These are phyloP conservation scores for Peribolospora baueri DNA, from an alignment of 768 basidiomycete species.

Conservation along the genomic window DNA sequence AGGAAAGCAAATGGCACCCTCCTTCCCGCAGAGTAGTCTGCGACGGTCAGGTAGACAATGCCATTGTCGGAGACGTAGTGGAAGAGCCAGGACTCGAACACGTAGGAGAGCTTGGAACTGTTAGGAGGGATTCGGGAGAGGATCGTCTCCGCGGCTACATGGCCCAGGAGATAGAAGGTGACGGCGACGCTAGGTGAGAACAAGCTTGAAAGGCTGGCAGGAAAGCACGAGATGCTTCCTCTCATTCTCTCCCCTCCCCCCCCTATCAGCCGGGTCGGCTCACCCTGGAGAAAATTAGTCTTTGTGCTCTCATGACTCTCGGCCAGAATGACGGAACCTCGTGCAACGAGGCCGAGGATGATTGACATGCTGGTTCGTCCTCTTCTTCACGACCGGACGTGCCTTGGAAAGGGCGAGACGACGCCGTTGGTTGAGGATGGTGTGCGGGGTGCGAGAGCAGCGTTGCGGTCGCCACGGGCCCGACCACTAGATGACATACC, in stretches of 20 bases:
- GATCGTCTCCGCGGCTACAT: conserved; percentile 56
- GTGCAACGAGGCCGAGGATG: not conserved
- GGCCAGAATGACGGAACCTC: not conserved
- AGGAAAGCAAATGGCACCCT: conserved; percentile 89
- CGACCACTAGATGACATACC: no score
- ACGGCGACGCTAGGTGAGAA: not conserved
- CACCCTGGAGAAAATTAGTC: not conserved
- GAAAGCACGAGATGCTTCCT: conserved; percentile 58
- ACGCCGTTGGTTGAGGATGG: no score
- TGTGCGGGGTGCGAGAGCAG: no score
- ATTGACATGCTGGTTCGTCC: no score
- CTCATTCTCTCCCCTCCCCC: conserved; percentile 36
- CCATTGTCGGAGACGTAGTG: conserved; percentile 25
- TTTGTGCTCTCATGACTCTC: not conserved
- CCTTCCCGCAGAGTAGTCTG: conserved; percentile 72
- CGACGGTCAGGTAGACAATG: conserved; percentile 74
- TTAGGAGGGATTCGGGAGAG: conserved; percentile 87
- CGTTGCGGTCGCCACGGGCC: no score
- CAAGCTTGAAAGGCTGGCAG: conserved; percentile 36
- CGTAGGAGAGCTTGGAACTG: conserved; percentile 31
- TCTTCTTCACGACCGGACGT: no score
- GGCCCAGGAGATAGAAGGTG: not conserved
- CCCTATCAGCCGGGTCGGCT: not conserved
- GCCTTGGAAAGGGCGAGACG: no score
- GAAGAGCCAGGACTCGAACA: conserved; percentile 12